Evolutionary conservation across 805 yeast species (phyloP), one percentile per base, ranked within the genome.

Genomic region (Wickerhamiella alocasiicola): DNA sequence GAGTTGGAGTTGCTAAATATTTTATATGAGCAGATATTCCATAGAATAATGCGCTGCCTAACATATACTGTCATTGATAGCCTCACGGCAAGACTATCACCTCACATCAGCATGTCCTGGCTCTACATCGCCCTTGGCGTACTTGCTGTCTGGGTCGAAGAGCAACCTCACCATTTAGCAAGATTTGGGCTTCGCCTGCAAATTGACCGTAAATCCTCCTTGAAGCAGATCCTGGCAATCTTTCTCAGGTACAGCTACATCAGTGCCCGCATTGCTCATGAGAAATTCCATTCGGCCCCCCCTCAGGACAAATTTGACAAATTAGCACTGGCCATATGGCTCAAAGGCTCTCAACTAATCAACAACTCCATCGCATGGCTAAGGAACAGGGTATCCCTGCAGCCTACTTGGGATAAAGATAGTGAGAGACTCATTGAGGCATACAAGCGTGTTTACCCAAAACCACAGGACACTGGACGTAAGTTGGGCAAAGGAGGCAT

Each of bases 401-500:
- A 21, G 24, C 35, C 35, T 3, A 16, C 19, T 5, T 37, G 17
- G 11, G 35, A 30, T 12, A 9, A 37, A 24, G 9, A 24, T 17
- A 25, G 13, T 9, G 35, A 29, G 7, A 23, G 23, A 13, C 30
- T 37, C 16, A 19, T 37, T 11, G 35, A 25, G n/a, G 34, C 35
- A 2, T 30, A 30, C 18, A 24, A 24, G 12, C 29, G 21, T 11
- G 41, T 37, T 9, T 30, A 29, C 21, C 27, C 21, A 6, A 35
- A 30, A 6, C n/a, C 20, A 15, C 32, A 25, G 11, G 11, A 13
- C 5, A 16, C 35, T 15, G 17, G 19, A 1, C 9, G 35, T 4
- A 9, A n/a, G 4, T 12, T 27, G 12, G 43, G 43, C 9, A 34
- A 34, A 4, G 39, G 26, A 12, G 39, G 39, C 18, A 19, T 43